A percentile compares a stretch with the other conserved stretches of the same genome.
These are phyloP conservation scores for Haplosporangium sp. DNA, from an alignment of 371 early-diverging fungal species.

Conservation along the genomic window DNA sequence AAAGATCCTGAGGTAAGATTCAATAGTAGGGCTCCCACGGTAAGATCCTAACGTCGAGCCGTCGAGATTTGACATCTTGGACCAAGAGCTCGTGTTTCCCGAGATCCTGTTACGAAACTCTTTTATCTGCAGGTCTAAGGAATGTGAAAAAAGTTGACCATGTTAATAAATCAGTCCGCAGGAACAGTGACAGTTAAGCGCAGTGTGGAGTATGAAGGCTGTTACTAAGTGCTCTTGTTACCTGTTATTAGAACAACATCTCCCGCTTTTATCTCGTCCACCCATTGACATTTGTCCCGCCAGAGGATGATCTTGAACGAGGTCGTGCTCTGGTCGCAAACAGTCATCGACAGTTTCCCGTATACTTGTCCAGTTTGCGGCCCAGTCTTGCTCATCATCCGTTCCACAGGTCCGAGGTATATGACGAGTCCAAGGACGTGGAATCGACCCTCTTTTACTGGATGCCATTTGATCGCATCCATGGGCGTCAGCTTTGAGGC, in stretches of 20 bases:
- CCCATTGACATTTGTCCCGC: conserved; percentile 22
- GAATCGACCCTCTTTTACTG: conserved; percentile 21
- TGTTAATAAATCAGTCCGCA: too few relatives aligned
- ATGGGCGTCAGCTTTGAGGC: conserved; percentile 23
- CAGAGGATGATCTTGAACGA: conserved; percentile 34
- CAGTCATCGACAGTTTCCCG: conserved; percentile 4
- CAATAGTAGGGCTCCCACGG: conserved; percentile 1
- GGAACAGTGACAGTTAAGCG: too few relatives aligned
- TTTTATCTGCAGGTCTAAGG: conserved; percentile 18
- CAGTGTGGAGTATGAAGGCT: neutral
- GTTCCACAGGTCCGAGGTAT: conserved; percentile 14
- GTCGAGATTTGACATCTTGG: conserved; percentile 15
- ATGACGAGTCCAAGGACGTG: conserved; percentile 23
- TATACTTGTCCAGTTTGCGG: conserved; percentile 2
- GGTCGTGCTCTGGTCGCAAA: conserved; percentile 33
- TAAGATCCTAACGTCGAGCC: conserved; percentile 13
- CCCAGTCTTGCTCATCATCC: conserved; percentile 10
- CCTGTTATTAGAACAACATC: conserved; percentile 30
- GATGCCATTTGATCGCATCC: conserved; percentile 29
- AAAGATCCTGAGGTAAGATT: conserved; percentile 5
- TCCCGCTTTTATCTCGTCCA: conserved; percentile 11
- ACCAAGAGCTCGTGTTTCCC: conserved; percentile 21
- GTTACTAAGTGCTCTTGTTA: neutral
- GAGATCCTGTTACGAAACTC: conserved; percentile 21
- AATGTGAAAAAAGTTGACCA: neutral